These are phyloP conservation scores for Eurotiales sp. DNA, from an alignment of 2,329 filamentous ascomycete species.

Conservation along the genomic window DNA sequence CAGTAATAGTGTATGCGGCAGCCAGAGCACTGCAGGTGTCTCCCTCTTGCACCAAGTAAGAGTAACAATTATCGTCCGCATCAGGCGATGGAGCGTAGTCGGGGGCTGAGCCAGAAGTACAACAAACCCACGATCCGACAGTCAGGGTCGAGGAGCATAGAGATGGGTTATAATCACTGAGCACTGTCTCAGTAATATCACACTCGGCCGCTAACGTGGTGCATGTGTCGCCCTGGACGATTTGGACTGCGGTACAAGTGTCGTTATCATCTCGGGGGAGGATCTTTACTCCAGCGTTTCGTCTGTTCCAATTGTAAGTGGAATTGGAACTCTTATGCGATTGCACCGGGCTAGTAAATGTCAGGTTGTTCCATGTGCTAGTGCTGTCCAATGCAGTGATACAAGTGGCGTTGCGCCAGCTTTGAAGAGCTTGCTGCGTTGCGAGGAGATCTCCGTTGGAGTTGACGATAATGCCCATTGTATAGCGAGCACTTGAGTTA, in stretches of 20 bases:
- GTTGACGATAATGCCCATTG: background rate
- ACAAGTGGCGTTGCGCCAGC: background rate
- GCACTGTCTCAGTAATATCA: constrained; percentile 35
- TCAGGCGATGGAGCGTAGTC: background rate
- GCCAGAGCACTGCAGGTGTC: background rate
- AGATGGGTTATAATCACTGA: constrained; percentile 38
- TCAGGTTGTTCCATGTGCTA: constrained; percentile 1
- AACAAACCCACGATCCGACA: background rate
- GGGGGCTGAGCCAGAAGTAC: background rate
- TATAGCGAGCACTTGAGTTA: background rate
- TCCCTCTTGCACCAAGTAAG: background rate
- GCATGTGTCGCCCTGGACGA: constrained; percentile 37
- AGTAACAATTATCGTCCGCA: background rate
- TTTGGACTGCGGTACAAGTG: constrained; percentile 19
- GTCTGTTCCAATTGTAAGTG: background rate
- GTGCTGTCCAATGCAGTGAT: background rate
- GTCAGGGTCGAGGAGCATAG: constrained; percentile 22
- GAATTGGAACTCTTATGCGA: background rate
- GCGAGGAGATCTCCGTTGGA: background rate
- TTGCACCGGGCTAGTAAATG: background rate
- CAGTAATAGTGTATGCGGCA: background rate
- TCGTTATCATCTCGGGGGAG: background rate
- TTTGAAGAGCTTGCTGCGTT: background rate
- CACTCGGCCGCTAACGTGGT: constrained; percentile 35
- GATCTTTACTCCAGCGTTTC: background rate